Evolutionary conservation across 805 yeast species (phyloP), one percentile per base, ranked within the genome.

Genomic region (Kodamaea sagamina): DNA sequence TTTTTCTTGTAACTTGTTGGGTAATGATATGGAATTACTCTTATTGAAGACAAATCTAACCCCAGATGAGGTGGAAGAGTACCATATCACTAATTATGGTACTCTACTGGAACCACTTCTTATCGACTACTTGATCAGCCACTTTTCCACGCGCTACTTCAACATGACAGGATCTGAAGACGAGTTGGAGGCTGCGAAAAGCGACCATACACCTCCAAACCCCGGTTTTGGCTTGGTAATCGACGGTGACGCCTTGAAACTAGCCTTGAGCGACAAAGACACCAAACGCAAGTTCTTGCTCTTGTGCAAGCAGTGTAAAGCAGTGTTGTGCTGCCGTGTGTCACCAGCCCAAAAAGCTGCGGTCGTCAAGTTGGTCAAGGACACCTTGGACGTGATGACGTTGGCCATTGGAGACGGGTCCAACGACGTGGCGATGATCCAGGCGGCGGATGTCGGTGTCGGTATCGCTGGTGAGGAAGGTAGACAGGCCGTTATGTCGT

Each of bases 391-490:
- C 39, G 93, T 86, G 25, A 84, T 84, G 81, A 84, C 93, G 0
- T 70, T 86, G 44, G 88, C 92, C 0, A 80, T 86, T 58, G 95
- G 95, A 24, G 95, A 86, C 59, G 95, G 95, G 49, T 87, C 93
- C 18, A 86, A 86, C 57, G 95, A 86, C 61, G 93, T 86, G 39
- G 86, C 93, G 6, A 86, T 86, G 95, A 86, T 86, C 49, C 92
- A 85, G 56, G 85, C 87, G 25, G 92, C 95, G 4, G 84, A 86
- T 59, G 81, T 86, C 25, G 95, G 95, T 44, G 83, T 86, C 28
- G 95, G 95, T 50, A 85, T 86, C 55, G 92, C 89, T 5, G 95
- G 95, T 50, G 87, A 84, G 53, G 95, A 86, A 65, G 95, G 95
- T 47, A 67, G 93, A 41, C 90, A 85, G 57, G 95, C 95, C 1